Conservation (phyloP, 2,329 filamentous ascomycete genomes). For the Verticillium nonalfalfae region DNA sequence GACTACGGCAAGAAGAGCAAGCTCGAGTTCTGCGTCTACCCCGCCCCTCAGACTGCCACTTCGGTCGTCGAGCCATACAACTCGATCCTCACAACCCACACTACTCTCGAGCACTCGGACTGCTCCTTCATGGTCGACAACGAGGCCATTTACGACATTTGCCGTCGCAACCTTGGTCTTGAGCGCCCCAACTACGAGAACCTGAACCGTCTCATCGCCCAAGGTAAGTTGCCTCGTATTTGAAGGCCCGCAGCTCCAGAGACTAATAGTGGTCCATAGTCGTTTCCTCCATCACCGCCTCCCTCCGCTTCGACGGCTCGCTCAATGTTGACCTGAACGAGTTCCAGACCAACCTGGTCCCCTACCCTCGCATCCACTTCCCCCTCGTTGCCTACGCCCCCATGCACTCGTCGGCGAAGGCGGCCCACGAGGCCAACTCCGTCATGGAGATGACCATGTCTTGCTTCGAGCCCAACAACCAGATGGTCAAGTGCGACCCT, state of each 20-base stretch:
- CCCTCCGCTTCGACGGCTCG: conserved; percentile 95
- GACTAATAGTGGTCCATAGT: conserved; percentile 45
- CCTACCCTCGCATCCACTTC: conserved; percentile 99
- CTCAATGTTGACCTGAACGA: conserved; percentile 99
- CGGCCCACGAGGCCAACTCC: conserved; percentile 95
- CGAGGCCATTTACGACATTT: conserved; percentile 99
- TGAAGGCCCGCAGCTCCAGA: neutral
- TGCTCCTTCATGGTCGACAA: conserved; percentile 99
- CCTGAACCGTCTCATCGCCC: conserved; percentile 96
- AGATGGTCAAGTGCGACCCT: conserved; percentile 99
- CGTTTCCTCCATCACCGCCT: conserved; percentile 96
- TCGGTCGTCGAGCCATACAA: conserved; percentile 99
- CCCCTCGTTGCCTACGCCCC: conserved; percentile 94
- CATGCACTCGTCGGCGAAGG: conserved; percentile 91
- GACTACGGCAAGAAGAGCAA: conserved; percentile 99
- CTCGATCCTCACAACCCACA: conserved; percentile 98
- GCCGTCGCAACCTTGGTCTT: conserved; percentile 93
- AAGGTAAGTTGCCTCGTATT: conserved; percentile 50
- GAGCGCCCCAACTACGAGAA: conserved; percentile 98
- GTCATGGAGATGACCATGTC: conserved; percentile 98
- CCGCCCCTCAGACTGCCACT: conserved; percentile 92
- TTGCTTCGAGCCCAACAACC: conserved; percentile 99
- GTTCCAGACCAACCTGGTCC: conserved; percentile 99
- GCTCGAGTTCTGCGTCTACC: conserved; percentile 99
- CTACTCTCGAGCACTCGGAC: conserved; percentile 98